A percentile compares a stretch with the other conserved stretches of the same genome.
These are phyloP conservation scores for Macadamia tetraphylla DNA, from an alignment of 164 flowering plant genomes.

Conservation along the genomic window DNA sequence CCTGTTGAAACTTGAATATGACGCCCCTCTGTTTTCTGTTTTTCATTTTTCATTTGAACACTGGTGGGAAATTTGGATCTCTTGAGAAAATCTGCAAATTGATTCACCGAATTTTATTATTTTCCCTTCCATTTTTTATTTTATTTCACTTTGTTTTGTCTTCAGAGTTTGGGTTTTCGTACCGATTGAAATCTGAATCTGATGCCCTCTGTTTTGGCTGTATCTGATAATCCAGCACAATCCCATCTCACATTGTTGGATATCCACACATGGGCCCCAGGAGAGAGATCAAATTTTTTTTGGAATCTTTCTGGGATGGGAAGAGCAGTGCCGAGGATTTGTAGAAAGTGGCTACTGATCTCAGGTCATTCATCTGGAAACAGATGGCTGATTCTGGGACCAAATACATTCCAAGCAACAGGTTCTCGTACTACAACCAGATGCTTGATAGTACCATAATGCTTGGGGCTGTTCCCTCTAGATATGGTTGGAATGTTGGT, in stretches of 20 bases:
- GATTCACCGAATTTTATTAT: neutral
- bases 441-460: slow-evolving; percentile 67
- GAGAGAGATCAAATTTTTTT: slow-evolving; percentile 79
- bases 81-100: too few relatives aligned
- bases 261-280: slow-evolving; percentile 88
- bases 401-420: slow-evolving; percentile 73
- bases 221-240: slow-evolving; percentile 27
- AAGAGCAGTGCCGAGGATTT: slow-evolving; percentile 64
- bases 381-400: slow-evolving; percentile 68
- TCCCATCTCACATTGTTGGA: slow-evolving; percentile 89
- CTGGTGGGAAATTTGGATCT: too few relatives aligned
- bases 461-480: slow-evolving; percentile 74
- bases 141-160: neutral
- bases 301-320: slow-evolving; percentile 86
- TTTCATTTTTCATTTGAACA: too few relatives aligned
- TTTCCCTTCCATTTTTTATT: neutral
- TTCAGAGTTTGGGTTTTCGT: neutral
- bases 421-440: slow-evolving; percentile 67
- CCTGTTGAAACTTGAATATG: too few relatives aligned
- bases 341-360: slow-evolving; percentile 57
- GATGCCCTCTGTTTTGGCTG: neutral
- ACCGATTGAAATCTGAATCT: too few relatives aligned
- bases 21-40: neutral
- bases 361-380: slow-evolving; percentile 72
- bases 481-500: slow-evolving; percentile 61